Evolutionary conservation across 768 basidiomycete genomes (phyloP).

Genomic region (Termitomyces sp.): DNA sequence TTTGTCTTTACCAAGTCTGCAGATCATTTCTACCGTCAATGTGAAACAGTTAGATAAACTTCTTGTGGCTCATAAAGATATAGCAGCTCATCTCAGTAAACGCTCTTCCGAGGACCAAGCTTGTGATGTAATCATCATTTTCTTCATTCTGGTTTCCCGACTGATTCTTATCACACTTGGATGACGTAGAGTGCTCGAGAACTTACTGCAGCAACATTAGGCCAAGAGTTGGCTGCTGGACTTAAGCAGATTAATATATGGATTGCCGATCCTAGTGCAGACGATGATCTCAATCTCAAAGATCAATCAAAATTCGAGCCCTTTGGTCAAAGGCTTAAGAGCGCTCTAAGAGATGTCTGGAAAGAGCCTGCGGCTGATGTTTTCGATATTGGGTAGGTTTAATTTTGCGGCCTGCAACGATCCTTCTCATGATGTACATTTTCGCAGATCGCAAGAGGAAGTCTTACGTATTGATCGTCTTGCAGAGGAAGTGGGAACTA

Average conservation of each 20-base stretch:
- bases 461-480: conserved; percentile 61
- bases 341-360: conserved; percentile 71
- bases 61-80: conserved; percentile 57
- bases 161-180: background rate
- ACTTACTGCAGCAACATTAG: conserved; percentile 73
- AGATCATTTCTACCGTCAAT: conserved; percentile 56
- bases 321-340: conserved; percentile 58
- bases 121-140: conserved; percentile 58
- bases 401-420: background rate
- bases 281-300: conserved; percentile 43
- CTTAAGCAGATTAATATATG: conserved; percentile 54
- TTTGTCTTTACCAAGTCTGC: background rate
- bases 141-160: background rate
- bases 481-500: conserved; percentile 71
- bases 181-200: conserved; percentile 75
- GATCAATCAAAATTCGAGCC: conserved; percentile 35
- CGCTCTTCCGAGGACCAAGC: conserved; percentile 77
- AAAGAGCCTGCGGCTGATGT: conserved; percentile 64
- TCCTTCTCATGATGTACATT: background rate
- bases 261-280: conserved; percentile 42
- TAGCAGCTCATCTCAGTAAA: conserved; percentile 65
- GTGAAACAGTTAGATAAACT: conserved; percentile 54
- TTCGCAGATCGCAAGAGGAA: conserved; percentile 66
- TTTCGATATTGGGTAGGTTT: conserved; percentile 74
- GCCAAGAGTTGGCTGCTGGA: conserved; percentile 75